phyloP scores from a whole-genome alignment of 1,284 basidiomycete genomes.

The Marasmius sp. region DNA sequence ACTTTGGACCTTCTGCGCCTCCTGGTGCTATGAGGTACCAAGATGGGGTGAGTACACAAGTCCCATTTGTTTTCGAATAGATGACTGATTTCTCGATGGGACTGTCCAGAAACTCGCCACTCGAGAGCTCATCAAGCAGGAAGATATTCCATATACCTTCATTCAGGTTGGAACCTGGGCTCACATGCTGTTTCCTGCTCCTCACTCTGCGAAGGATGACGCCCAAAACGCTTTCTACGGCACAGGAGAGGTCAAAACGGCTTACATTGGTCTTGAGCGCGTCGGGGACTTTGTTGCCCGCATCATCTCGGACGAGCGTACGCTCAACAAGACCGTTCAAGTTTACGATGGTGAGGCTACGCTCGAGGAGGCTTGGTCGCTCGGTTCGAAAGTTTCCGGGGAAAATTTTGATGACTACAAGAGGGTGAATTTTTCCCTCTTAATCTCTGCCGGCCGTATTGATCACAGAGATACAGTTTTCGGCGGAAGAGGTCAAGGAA shows the following conservation, averaged over 20 bases:
- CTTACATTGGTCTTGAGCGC: no score
- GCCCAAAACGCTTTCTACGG: no score
- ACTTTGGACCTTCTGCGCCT: background rate
- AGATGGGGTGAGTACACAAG: background rate
- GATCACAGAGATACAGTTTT: background rate
- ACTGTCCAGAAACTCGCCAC: background rate
- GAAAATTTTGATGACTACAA: no score
- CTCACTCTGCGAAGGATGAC: background rate
- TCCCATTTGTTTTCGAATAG: background rate
- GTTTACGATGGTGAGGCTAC: no score
- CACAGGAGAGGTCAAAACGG: no score
- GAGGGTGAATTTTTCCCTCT: no score
- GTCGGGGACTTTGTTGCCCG: no score
- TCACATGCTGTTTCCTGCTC: background rate
- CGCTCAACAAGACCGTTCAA: no score
- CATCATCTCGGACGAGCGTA: no score
- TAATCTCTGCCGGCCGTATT: no score
- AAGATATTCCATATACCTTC: background rate
- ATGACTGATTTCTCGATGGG: background rate
- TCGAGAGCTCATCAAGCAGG: background rate
- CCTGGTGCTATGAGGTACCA: background rate
- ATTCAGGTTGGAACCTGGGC: conserved; percentile 1
- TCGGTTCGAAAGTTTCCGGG: no score
- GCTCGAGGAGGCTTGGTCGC: no score
- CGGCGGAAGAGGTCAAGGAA: background rate